phyloP scores from a whole-genome alignment of 306 rosid species.

The Vachellia pachyceras region DNA sequence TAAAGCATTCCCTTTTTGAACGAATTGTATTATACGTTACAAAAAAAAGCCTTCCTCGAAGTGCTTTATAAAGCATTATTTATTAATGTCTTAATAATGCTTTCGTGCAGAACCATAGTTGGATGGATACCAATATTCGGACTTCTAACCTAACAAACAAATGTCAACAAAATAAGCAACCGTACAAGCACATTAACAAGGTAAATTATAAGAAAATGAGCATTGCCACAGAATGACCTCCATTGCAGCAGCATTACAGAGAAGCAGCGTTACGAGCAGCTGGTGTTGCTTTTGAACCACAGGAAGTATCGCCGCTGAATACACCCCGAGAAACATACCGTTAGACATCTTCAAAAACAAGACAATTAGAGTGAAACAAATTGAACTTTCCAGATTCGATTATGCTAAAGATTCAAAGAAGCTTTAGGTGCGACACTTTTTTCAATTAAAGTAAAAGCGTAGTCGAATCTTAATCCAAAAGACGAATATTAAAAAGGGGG shows the following conservation, averaged over 20 bases:
- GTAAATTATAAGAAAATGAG: neutral
- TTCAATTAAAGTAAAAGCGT: neutral
- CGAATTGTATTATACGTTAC: neutral
- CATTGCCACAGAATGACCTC: slow-evolving; percentile 60
- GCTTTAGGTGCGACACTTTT: neutral
- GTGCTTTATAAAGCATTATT: neutral
- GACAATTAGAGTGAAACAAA: neutral
- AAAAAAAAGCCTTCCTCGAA: neutral
- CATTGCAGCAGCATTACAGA: slow-evolving; percentile 92
- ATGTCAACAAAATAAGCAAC: neutral
- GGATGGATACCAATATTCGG: neutral
- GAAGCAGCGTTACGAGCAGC: slow-evolving; percentile 92
- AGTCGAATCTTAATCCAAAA: neutral
- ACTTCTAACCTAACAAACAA: slow-evolving; percentile 4
- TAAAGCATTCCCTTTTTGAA: neutral
- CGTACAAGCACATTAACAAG: neutral
- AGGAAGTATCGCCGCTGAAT: slow-evolving; percentile 80
- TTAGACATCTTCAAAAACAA: neutral
- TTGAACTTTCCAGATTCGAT: neutral
- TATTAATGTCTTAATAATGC: neutral
- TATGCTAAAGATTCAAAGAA: neutral
- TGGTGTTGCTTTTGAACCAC: slow-evolving; percentile 98
- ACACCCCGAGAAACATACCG: neutral
- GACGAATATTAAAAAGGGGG: neutral
- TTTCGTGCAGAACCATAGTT: neutral